Base-by-base conservation (phyloP, 2,329 filamentous ascomycete species). In the Dactylellina sp. region DNA sequence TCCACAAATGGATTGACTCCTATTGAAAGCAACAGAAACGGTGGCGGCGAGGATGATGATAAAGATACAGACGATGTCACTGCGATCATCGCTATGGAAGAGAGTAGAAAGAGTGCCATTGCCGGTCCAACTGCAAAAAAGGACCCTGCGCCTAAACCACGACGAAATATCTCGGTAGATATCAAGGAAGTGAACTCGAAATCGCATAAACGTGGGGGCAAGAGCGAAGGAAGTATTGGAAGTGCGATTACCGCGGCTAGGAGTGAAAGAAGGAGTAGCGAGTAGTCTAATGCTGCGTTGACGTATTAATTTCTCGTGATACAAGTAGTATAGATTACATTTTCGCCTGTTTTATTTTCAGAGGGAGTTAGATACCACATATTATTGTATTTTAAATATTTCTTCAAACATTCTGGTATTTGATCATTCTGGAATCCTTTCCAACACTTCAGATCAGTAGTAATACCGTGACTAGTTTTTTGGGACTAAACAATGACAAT, bases 31-130 rank as follows among this genome's bases (percentile, higher is more conserved):
- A 50, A 49, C 9, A 32, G 16, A 42, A 60, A 53, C n/a, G 12
- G 14, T 18, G 49, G 11, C 20, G 61, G 62, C 7, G 70, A 66
- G 7, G 61, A 40, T 5, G 70, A 74, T 18, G 70, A 74, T 6
- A 74, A 74, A 22, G 70, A 74, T 35, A 47, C 42, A 1, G 70
- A 74, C 39, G 55, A 24, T 12, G 53, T 74, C 37, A 50, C 70
- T 22, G 47, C 47, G 12, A 59, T 46, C 5, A 64, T 72, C 24
- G 70, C 61, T 0, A 57, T 74, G 18, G 47, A 49, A 20, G 56
- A 65, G 32, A 60, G 55, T 25, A 66, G 28, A 39, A 66, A 49
- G 40, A 28, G 16, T 24, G 25, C 35, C 11, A 25, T 47, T 12
- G 24, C 16, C 4, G 37, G 28, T 11, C 35, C 39, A 2, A 24